A percentile compares a stretch with the other conserved stretches of the same genome.
Evolutionary conservation across 2,329 filamentous ascomycete species (phyloP).

Genomic region (Calonectria pteridis): DNA sequence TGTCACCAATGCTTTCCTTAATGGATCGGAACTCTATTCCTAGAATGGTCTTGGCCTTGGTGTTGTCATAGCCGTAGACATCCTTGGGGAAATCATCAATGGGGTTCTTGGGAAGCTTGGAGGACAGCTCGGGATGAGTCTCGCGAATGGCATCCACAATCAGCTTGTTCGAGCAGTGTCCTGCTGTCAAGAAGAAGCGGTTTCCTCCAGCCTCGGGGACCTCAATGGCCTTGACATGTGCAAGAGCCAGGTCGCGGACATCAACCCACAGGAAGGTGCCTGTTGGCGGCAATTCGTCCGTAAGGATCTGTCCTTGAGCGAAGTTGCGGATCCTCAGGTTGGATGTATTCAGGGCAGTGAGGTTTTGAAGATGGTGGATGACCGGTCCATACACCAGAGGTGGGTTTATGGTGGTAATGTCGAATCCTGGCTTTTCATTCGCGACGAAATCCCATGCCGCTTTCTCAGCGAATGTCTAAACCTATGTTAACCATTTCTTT

Average conservation of each 20-base stretch:
- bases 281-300: not conserved
- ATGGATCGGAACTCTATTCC: not conserved
- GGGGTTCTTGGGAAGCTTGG: not conserved
- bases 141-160: conserved; percentile 1
- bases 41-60: not conserved
- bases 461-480: conserved; percentile 14
- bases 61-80: conserved; percentile 4
- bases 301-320: not conserved
- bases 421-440: conserved; percentile 1
- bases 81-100: not conserved
- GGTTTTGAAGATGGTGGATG: not conserved
- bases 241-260: conserved; percentile 14
- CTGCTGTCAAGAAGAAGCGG: conserved; percentile 11
- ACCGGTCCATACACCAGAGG: conserved; percentile 16
- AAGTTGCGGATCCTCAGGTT: conserved; percentile 3
- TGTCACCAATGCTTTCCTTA: not conserved
- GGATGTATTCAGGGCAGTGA: conserved; percentile 10
- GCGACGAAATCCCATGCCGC: conserved; percentile 18
- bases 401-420: conserved; percentile 6
- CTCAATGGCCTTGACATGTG: conserved; percentile 9
- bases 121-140: not conserved
- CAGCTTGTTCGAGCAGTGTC: conserved; percentile 1
- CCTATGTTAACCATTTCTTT: not conserved
- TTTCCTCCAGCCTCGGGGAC: conserved; percentile 3
- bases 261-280: not conserved